Evolutionary conservation across 228 moss, liverwort and hornwort species (phyloP).

Genomic region (Sphagnum fallax): DNA sequence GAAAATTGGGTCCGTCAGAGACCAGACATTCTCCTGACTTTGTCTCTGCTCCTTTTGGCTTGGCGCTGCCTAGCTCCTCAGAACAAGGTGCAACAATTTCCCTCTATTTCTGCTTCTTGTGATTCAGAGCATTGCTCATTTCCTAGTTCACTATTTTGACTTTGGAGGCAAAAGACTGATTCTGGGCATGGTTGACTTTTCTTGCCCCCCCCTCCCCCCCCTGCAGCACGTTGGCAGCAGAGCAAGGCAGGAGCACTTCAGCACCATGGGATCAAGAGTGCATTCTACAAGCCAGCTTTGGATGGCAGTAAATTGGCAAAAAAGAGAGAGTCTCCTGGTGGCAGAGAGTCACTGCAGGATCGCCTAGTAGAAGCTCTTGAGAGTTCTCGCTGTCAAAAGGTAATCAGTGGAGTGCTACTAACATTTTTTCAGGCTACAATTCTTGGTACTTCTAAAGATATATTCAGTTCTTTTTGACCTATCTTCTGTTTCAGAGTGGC

Average conservation of each 20-base stretch:
- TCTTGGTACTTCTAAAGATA: too few relatives aligned
- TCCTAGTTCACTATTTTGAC: too few relatives aligned
- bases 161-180: too few relatives aligned
- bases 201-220: background rate
- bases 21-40: slow-evolving; percentile 24
- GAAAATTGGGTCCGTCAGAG: slow-evolving; percentile 27
- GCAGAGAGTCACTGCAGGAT: slow-evolving; percentile 51
- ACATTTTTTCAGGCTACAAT: too few relatives aligned
- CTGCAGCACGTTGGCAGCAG: slow-evolving; percentile 33
- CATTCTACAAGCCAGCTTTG: slow-evolving; percentile 46
- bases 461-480: too few relatives aligned
- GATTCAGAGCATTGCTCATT: too few relatives aligned
- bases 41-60: slow-evolving; percentile 18
- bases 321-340: slow-evolving; percentile 37
- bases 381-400: slow-evolving; percentile 29
- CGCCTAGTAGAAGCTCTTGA: slow-evolving; percentile 55
- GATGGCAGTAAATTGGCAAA: slow-evolving; percentile 19
- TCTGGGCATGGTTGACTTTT: too few relatives aligned
- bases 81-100: slow-evolving; percentile 27
- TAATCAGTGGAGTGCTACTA: too few relatives aligned
- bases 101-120: background rate
- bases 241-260: slow-evolving; percentile 26
- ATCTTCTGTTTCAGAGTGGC: too few relatives aligned
- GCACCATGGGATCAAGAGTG: slow-evolving; percentile 44
- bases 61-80: slow-evolving; percentile 27